Percentiles rank a stretch among this genome's conserved stretches.
Evolutionary conservation across 148 eudicot genomes (phyloP).

Genomic region (Camellia granthamiana): DNA sequence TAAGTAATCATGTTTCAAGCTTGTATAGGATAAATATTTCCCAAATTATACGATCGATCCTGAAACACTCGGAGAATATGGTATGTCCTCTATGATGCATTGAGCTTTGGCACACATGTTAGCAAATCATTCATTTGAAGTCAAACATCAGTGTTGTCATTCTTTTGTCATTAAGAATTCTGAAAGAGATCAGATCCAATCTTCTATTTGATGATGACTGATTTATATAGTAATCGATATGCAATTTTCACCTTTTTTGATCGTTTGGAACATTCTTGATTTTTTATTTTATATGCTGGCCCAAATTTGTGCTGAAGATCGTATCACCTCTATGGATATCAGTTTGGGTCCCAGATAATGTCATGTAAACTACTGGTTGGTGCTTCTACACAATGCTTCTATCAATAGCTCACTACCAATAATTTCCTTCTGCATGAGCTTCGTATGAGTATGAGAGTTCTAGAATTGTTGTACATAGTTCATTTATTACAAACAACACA

Average conservation of each 20-base stretch:
- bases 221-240: neutral
- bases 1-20: too few species aligned
- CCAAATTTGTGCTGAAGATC: neutral
- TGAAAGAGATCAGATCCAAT: neutral
- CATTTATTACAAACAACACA: neutral
- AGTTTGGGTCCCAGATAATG: neutral
- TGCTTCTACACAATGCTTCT: neutral
- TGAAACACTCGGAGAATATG: too few species aligned
- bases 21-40: too few species aligned
- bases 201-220: neutral
- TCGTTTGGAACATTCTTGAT: neutral
- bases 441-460: conserved; percentile 1
- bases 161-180: conserved; percentile 14
- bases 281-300: neutral
- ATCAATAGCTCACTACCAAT: neutral
- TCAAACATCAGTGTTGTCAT: too few species aligned
- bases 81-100: too few species aligned
- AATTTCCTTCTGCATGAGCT: neutral
- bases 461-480: neutral
- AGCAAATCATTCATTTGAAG: too few species aligned
- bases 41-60: too few species aligned
- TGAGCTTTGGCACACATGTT: too few species aligned
- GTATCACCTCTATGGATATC: neutral
- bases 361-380: neutral
- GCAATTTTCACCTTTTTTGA: neutral